These are phyloP conservation scores for Solanum virginianum DNA, from an alignment of 257 asterid genomes.

Conservation along the genomic window DNA sequence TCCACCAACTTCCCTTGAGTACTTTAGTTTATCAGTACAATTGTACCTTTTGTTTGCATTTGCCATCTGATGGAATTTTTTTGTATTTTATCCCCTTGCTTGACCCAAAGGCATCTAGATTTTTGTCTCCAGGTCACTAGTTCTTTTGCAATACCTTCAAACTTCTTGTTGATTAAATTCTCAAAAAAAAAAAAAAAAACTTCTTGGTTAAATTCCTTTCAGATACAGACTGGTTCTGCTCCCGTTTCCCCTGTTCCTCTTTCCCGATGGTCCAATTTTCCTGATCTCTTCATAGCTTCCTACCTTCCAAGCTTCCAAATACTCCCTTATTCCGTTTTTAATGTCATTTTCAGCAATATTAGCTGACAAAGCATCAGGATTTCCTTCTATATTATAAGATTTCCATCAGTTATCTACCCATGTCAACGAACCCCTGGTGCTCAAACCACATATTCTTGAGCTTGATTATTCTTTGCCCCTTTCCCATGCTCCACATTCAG, in stretches of 20 bases:
- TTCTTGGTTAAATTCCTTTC: background rate
- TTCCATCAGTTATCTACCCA: background rate
- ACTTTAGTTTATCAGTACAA: background rate
- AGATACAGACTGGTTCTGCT: background rate
- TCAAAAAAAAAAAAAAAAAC: background rate
- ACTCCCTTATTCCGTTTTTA: background rate
- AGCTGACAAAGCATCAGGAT: background rate
- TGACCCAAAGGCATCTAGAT: background rate
- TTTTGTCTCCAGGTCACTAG: background rate
- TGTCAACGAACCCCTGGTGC: background rate
- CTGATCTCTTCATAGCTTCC: background rate
- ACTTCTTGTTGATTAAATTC: background rate
- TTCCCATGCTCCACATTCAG: background rate
- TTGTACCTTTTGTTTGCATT: background rate
- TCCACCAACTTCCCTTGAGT: background rate
- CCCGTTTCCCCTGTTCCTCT: background rate
- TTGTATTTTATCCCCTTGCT: background rate
- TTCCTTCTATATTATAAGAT: background rate
- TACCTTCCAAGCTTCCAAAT: background rate
- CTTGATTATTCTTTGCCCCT: background rate
- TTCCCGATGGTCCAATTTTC: background rate
- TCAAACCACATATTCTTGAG: background rate
- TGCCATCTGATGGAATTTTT: background rate
- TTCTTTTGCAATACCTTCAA: background rate
- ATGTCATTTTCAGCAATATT: conserved; percentile 9